phyloP scores from a whole-genome alignment of 2,329 filamentous ascomycete genomes.

The Penicillium sp. region DNA sequence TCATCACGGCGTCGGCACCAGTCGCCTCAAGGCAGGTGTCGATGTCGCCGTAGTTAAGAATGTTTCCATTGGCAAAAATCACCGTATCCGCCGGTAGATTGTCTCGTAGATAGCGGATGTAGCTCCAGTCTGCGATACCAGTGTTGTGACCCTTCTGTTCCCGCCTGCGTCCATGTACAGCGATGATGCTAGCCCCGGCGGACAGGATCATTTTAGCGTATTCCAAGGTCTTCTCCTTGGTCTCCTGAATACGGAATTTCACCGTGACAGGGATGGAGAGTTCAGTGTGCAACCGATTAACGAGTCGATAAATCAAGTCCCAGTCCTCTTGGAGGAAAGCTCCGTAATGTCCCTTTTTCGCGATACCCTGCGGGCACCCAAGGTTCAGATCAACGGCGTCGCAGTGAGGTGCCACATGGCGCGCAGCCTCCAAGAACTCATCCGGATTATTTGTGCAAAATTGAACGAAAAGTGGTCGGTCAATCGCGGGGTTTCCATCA shows the following conservation, averaged over 20 bases:
- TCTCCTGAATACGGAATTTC: constrained; percentile 89
- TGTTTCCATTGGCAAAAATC: constrained; percentile 94
- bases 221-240: constrained; percentile 76
- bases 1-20: constrained; percentile 91
- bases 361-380: constrained; percentile 94
- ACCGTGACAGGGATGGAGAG: constrained; percentile 84
- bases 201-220: constrained; percentile 85
- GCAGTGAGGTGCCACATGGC: constrained; percentile 77
- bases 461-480: constrained; percentile 90
- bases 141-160: constrained; percentile 97
- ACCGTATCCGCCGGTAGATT: constrained; percentile 83
- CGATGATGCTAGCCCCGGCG: constrained; percentile 88
- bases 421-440: constrained; percentile 61
- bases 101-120: constrained; percentile 77
- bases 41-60: constrained; percentile 76
- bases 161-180: constrained; percentile 81
- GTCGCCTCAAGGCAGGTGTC: constrained; percentile 75
- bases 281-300: constrained; percentile 75
- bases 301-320: constrained; percentile 74
- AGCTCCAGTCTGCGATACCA: constrained; percentile 86
- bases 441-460: constrained; percentile 67
- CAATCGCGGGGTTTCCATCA: constrained; percentile 80
- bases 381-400: constrained; percentile 95
- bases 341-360: constrained; percentile 84
- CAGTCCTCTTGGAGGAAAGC: constrained; percentile 94